Evolutionary conservation across 495 filamentous ascomycete genomes (phyloP).

Genomic region (Penicillium verhagenii): DNA sequence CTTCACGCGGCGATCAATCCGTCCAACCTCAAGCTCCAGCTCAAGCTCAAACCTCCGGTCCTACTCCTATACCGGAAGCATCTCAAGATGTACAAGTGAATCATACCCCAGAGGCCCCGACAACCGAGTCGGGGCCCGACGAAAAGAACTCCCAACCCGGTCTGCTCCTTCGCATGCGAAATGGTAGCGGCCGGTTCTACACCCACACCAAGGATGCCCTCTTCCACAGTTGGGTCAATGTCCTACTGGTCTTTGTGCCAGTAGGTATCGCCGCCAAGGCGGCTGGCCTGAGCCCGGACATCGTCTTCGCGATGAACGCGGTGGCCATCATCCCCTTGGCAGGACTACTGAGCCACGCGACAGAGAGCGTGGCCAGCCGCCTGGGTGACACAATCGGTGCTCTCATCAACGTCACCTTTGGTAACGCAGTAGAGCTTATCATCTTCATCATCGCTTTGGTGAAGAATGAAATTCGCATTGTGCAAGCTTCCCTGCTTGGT

Average conservation of each 20-base stretch:
- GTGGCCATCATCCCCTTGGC: conserved; percentile 82
- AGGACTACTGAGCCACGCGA: conserved; percentile 74
- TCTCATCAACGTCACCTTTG: conserved; percentile 83
- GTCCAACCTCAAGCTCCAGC: conserved; percentile 1
- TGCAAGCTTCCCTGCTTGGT: conserved; percentile 84
- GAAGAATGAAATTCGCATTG: conserved; percentile 78
- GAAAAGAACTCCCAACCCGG: conserved; percentile 26
- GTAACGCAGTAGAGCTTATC: conserved; percentile 87
- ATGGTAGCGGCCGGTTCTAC: conserved; percentile 36
- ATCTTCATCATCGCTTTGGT: conserved; percentile 58
- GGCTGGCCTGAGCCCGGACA: conserved; percentile 43
- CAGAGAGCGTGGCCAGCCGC: conserved; percentile 74
- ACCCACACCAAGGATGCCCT: conserved; percentile 40
- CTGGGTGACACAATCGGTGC: conserved; percentile 81
- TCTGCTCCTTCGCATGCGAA: conserved; percentile 32
- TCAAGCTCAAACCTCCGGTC: conserved; percentile 5
- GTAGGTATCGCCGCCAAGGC: conserved; percentile 68
- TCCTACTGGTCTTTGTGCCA: conserved; percentile 77
- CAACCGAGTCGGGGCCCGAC: conserved; percentile 20
- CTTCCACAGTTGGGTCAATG: conserved; percentile 70
- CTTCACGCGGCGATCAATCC: conserved; percentile 16
- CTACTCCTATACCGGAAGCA: not conserved
- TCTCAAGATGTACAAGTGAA: conserved; percentile 42
- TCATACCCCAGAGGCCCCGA: conserved; percentile 11
- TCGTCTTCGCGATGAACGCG: conserved; percentile 77